Conservation (phyloP, 306 rosid genomes). For the Gynostemma pentaphyllum region DNA sequence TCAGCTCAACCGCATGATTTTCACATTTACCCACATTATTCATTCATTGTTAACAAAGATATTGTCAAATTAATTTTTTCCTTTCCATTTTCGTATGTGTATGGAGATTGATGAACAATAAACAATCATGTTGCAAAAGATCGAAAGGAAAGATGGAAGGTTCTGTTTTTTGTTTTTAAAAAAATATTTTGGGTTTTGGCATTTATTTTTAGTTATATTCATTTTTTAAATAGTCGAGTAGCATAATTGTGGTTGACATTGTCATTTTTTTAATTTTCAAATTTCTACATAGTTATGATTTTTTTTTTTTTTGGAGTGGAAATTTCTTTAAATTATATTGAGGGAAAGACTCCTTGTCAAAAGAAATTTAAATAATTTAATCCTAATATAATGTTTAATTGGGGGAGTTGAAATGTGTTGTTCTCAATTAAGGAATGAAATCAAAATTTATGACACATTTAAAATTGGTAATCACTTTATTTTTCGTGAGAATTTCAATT, state of each 20-base stretch:
- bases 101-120: neutral
- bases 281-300: neutral
- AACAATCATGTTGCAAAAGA: neutral
- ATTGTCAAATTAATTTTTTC: neutral
- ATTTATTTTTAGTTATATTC: neutral
- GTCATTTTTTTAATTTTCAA: neutral
- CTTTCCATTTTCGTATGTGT: neutral
- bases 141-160: neutral
- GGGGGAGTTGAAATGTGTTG: too few relatives aligned
- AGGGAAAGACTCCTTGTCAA: too few relatives aligned
- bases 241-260: neutral
- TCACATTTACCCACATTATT: neutral
- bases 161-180: neutral
- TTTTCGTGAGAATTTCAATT: too few relatives aligned
- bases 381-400: too few relatives aligned
- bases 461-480: too few relatives aligned
- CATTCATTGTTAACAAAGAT: neutral
- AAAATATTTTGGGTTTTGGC: neutral
- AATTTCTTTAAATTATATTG: too few relatives aligned
- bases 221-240: neutral
- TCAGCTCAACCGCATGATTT: constrained; percentile 1
- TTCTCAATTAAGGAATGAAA: too few relatives aligned
- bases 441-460: too few relatives aligned
- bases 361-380: too few relatives aligned
- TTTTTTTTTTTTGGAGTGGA: too few relatives aligned